Percentiles rank a stretch among this genome's conserved stretches.
Conservation (phyloP, 2,329 filamentous ascomycete species). For the Diaporthe sp. region DNA sequence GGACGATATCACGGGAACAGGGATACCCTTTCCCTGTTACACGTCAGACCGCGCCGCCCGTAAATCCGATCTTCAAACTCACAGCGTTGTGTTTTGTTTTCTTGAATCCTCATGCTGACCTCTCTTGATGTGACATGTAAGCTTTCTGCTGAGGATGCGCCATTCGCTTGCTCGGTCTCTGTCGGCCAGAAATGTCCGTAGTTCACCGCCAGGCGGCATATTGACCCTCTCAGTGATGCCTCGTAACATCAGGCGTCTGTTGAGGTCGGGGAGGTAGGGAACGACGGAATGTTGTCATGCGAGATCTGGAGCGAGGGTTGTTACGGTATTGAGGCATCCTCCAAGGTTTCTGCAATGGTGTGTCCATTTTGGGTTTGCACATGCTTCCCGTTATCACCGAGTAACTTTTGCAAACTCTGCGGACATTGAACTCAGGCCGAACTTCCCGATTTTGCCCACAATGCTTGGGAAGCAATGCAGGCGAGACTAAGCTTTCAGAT, state of each 20-base stretch:
- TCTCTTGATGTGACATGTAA: background rate
- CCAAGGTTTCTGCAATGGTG: background rate
- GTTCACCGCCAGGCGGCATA: background rate
- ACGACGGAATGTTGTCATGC: background rate
- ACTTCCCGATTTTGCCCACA: background rate
- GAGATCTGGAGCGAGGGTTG: background rate
- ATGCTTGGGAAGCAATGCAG: constrained; percentile 1
- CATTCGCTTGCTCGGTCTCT: background rate
- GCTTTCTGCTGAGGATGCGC: background rate
- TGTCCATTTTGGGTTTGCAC: constrained; percentile 21
- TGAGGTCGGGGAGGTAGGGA: background rate
- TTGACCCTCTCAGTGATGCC: background rate
- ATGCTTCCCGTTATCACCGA: constrained; percentile 18
- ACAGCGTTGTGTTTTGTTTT: background rate
- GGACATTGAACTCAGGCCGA: background rate
- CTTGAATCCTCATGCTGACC: background rate
- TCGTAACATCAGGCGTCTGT: background rate
- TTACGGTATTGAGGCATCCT: background rate
- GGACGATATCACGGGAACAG: background rate
- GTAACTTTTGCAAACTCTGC: background rate
- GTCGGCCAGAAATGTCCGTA: background rate
- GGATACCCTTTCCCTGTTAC: background rate
- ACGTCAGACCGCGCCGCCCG: background rate
- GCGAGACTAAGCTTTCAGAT: background rate
- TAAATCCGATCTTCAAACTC: background rate